A percentile compares a stretch with the other conserved stretches of the same genome.
phyloP scores from a whole-genome alignment of 1,284 basidiomycete species.

The Tilletia horrida region DNA sequence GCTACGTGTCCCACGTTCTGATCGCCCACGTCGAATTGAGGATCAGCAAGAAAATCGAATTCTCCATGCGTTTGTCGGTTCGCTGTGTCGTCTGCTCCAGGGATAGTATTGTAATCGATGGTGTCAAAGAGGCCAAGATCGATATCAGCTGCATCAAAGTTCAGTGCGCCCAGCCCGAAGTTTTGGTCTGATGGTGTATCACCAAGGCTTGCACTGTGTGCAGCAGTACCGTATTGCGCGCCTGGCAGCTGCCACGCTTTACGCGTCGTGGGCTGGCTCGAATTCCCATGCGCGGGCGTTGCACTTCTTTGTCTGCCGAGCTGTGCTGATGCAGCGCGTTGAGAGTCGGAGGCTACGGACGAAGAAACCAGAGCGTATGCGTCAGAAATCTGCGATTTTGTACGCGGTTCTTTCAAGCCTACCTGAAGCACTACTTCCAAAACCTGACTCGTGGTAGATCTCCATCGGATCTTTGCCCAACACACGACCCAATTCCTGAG shows the following conservation, averaged over 20 bases:
- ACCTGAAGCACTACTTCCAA: constrained; percentile 8
- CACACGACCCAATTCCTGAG: constrained; percentile 1
- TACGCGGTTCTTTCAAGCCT: not conserved
- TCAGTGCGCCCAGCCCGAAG: not conserved
- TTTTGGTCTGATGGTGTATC: not conserved
- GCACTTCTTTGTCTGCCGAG: not conserved
- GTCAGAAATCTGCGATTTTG: not conserved
- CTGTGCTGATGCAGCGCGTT: not conserved
- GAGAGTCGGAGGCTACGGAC: not conserved
- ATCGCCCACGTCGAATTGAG: too few relatives aligned
- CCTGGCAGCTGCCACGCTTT: not conserved
- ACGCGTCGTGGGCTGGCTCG: not conserved
- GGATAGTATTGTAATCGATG: not conserved
- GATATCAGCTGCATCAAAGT: not conserved
- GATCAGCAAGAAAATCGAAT: too few relatives aligned
- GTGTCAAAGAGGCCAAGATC: constrained; percentile 6
- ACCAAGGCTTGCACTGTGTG: not conserved
- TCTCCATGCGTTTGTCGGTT: too few relatives aligned
- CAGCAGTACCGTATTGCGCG: not conserved
- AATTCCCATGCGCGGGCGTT: too few relatives aligned
- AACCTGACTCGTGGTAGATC: constrained; percentile 1
- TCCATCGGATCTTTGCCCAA: constrained; percentile 1
- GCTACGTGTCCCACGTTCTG: too few relatives aligned
- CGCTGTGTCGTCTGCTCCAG: too few relatives aligned
- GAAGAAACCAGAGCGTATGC: not conserved